phyloP scores from a whole-genome alignment of 768 basidiomycete species.

The Termitomyces sp. region DNA sequence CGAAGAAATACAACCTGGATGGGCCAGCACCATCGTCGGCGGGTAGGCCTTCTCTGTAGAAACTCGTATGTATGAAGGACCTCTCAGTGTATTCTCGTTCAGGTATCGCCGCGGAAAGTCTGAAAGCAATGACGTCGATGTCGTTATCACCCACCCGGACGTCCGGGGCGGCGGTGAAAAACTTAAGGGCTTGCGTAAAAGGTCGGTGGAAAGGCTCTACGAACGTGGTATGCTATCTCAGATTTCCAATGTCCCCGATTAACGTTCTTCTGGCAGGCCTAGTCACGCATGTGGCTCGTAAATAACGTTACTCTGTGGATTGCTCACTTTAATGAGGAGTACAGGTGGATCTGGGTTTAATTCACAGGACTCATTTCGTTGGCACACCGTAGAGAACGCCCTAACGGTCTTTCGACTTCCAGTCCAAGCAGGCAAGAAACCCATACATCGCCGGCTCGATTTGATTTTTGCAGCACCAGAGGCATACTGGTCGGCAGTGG shows the following conservation, averaged over 20 bases:
- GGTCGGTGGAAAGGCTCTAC: constrained; percentile 52
- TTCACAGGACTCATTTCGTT: constrained; percentile 49
- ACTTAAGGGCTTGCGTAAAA: constrained; percentile 59
- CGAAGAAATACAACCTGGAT: constrained; percentile 56
- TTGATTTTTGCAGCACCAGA: constrained; percentile 75
- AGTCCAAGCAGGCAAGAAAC: constrained; percentile 21
- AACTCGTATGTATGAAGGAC: neutral
- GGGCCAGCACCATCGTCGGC: constrained; percentile 71
- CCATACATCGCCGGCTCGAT: constrained; percentile 68
- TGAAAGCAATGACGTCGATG: constrained; percentile 82
- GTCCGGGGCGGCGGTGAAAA: constrained; percentile 32
- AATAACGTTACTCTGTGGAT: constrained; percentile 20
- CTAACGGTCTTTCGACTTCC: constrained; percentile 77
- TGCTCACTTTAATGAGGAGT: neutral
- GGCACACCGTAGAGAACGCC: constrained; percentile 82
- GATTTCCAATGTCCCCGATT: neutral
- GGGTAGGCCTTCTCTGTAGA: constrained; percentile 47
- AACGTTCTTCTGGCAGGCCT: constrained; percentile 37
- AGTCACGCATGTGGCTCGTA: constrained; percentile 83
- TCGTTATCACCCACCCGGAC: constrained; percentile 76
- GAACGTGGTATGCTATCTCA: constrained; percentile 39
- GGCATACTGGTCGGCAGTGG: constrained; percentile 82
- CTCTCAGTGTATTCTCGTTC: constrained; percentile 20
- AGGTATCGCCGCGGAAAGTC: constrained; percentile 85
- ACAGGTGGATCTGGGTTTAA: constrained; percentile 61